A percentile compares a stretch with the other conserved stretches of the same genome.
These are phyloP conservation scores for Dothideomycetidae sp. DNA, from an alignment of 2,329 filamentous ascomycete species.

Conservation along the genomic window DNA sequence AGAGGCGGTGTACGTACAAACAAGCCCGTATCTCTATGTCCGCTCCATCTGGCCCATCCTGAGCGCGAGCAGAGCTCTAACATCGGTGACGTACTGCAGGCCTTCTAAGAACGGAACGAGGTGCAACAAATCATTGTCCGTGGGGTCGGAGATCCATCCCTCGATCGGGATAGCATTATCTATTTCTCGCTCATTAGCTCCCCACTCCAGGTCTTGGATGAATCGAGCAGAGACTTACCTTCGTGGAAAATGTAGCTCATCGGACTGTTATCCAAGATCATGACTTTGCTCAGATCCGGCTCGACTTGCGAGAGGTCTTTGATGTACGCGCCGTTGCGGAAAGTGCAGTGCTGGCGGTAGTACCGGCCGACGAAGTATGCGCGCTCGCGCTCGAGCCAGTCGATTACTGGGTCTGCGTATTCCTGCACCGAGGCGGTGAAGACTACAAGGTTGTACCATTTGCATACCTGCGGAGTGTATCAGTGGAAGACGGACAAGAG, in stretches of 20 bases:
- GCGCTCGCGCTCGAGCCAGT: constrained; percentile 92
- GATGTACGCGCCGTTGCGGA: constrained; percentile 90
- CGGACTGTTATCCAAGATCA: constrained; percentile 97
- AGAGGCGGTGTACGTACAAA: too few species aligned
- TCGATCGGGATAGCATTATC: constrained; percentile 99
- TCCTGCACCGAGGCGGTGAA: constrained; percentile 98
- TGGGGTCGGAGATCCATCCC: constrained; percentile 98
- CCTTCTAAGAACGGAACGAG: constrained; percentile 86
- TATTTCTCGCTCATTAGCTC: constrained; percentile 26
- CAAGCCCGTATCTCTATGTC: too few species aligned
- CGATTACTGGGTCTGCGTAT: constrained; percentile 95
- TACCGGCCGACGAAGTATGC: constrained; percentile 92
- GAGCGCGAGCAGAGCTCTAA: constrained; percentile 76
- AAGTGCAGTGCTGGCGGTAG: constrained; percentile 95
- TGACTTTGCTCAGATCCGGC: constrained; percentile 91
- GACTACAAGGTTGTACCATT: constrained; percentile 95
- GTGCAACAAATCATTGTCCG: constrained; percentile 87
- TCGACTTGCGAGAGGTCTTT: constrained; percentile 94
- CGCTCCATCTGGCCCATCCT: constrained; percentile 58
- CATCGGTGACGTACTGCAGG: constrained; percentile 91
- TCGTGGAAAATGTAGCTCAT: constrained; percentile 98
- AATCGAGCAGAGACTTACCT: constrained; percentile 44
- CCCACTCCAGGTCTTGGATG: constrained; percentile 4
- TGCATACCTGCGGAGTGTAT: constrained; percentile 50
- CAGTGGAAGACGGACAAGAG: neutral